These are phyloP conservation scores for Fusarium agapanthi DNA, from an alignment of 2,329 filamentous ascomycete genomes.

Conservation along the genomic window DNA sequence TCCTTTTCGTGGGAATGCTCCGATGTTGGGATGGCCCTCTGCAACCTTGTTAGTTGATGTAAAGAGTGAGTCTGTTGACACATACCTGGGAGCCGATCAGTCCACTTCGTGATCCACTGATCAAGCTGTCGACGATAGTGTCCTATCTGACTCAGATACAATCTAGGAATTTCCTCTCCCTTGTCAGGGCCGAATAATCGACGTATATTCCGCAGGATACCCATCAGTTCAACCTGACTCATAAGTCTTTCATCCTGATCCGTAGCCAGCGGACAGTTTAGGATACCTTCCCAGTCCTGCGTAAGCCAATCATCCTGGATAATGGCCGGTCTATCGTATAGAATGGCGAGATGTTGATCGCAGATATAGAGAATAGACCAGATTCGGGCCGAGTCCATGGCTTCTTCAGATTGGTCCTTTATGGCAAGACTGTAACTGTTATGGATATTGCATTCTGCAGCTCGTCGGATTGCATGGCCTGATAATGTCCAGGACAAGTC, in stretches of 20 bases:
- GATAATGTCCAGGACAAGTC: conserved; percentile 70
- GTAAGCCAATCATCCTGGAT: conserved; percentile 66
- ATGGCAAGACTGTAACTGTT: conserved; percentile 53
- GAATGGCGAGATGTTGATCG: conserved; percentile 68
- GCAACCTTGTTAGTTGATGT: not conserved
- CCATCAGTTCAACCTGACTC: conserved; percentile 66
- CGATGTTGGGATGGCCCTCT: conserved; percentile 48
- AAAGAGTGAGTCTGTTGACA: not conserved
- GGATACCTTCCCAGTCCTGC: conserved; percentile 64
- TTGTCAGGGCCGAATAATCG: conserved; percentile 65
- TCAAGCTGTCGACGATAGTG: conserved; percentile 48
- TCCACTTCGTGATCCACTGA: conserved; percentile 51
- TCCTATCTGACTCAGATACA: conserved; percentile 58
- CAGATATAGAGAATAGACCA: conserved; percentile 72
- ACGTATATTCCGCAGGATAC: conserved; percentile 64
- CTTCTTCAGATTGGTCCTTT: conserved; percentile 51
- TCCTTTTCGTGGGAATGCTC: conserved; percentile 52
- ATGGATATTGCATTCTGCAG: conserved; percentile 58
- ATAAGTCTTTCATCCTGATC: conserved; percentile 64
- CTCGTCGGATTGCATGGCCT: conserved; percentile 60
- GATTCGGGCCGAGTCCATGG: conserved; percentile 62
- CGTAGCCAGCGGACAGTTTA: conserved; percentile 58
- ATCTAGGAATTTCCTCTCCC: conserved; percentile 59
- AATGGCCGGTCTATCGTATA: conserved; percentile 66
- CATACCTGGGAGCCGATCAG: conserved; percentile 43